Base-by-base conservation (phyloP, 331 rosid species). In the Erythrophleum ivorense region DNA sequence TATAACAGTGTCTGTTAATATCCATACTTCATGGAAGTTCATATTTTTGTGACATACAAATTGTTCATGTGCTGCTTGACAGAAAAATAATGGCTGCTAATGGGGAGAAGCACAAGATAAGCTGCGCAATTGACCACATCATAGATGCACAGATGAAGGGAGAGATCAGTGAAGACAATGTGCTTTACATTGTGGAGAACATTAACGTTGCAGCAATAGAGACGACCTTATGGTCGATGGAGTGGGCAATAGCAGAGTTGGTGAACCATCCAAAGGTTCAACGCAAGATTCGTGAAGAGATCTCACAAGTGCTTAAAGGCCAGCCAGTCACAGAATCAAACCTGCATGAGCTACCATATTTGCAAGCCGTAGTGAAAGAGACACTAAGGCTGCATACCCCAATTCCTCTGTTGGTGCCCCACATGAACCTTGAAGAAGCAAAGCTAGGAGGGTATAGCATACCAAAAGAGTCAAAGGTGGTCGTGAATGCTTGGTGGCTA, bases 401-500 rank as follows among this genome's bases (percentile, higher is more conserved):
- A 73, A 91, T 94, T 29, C 98, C 98, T 45, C 76, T 94, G 19
- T 48, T 94, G 41, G 98, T 94, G 16, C 98, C 98, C 1, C 98
- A 94, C 83, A 94, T 94, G 97, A 94, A 94, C 84, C 91, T 94
- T 16, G 90, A 94, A 65, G 97, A 91, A 50, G 97, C 94, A n/a
- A 87, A 94, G 54, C 83, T 94, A 1, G 95, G 95, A 54, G 90
- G 84, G 3, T 90, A 80, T 57, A 90, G 73, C 16, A 89, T 94
- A 50, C 98, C 98, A 3, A 91, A 84, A 53, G 98, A 94, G 78
- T 88, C 92, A 0, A 94, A 91, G 85, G 97, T 94, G 33, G 92
- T 91, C 0, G 97, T 91, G 36, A 91, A 91, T 76, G 98, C 98
- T 0, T 94, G 98, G 98, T 91, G 97, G 97, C 88, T 94, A 3